Percentiles rank a stretch among this genome's conserved stretches.
phyloP scores from a whole-genome alignment of 805 yeast species.

The Candida ficus region DNA sequence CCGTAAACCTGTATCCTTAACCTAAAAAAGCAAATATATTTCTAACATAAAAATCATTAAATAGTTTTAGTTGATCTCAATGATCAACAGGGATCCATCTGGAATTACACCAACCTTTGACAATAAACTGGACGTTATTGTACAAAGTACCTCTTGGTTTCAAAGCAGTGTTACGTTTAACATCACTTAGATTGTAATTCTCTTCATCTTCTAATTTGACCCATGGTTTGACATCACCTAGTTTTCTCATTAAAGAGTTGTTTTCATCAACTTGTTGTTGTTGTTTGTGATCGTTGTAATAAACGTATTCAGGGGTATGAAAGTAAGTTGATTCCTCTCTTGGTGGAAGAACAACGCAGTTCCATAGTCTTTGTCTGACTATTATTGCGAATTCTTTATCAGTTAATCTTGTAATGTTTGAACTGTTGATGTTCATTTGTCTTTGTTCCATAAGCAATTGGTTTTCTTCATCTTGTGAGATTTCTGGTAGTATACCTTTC shows the following conservation, averaged over 20 bases:
- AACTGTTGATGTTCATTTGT: constrained; percentile 1
- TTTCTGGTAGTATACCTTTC: constrained; percentile 27
- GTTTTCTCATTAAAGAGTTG: constrained; percentile 19
- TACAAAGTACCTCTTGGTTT: constrained; percentile 19
- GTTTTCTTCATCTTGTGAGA: constrained; percentile 31
- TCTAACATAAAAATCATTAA: background rate
- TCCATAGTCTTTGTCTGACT: constrained; percentile 49
- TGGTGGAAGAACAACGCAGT: constrained; percentile 47
- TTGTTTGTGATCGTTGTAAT: constrained; percentile 1
- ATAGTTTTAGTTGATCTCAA: background rate
- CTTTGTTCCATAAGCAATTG: constrained; percentile 1
- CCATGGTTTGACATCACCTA: constrained; percentile 26
- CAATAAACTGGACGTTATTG: constrained; percentile 23
- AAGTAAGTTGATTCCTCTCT: constrained; percentile 35
- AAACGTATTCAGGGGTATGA: constrained; percentile 26
- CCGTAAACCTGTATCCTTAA: background rate
- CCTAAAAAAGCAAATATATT: background rate
- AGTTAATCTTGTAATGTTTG: constrained; percentile 7
- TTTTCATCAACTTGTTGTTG: background rate
- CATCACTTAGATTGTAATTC: background rate
- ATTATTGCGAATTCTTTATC: constrained; percentile 35
- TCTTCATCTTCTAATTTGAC: constrained; percentile 21
- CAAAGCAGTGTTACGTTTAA: constrained; percentile 8
- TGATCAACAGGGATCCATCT: constrained; percentile 19
- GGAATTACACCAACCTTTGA: constrained; percentile 25